Base-by-base conservation (phyloP, 345 rosid genomes). In the Laguncularia racemosa region DNA sequence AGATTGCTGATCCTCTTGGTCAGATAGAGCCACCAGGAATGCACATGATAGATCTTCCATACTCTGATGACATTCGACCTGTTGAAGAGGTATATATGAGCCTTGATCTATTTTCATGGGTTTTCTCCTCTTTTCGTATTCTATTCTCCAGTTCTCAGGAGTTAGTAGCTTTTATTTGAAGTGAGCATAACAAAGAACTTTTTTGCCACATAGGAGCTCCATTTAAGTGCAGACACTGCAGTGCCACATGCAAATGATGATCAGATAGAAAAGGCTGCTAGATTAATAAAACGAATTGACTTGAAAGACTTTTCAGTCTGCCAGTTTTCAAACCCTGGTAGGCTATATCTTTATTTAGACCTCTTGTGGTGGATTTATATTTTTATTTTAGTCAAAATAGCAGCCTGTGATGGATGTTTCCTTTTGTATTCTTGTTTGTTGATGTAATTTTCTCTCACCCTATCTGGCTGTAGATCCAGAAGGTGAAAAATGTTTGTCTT, bases 11-110 rank as follows among this genome's bases (percentile, higher is more conserved):
- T 59, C 80, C 71, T 54, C 89, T 81, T 72, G 88, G 83, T 58
- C 99, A 93, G 74, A 61, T 83, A 58, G 99, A 93, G 82, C 95
- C 91, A 57, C 95, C 96, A 3, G 99, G 97, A 77, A 86, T 93
- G 83, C 87, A 89, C 70, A 80, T 93, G 96, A 86, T 93, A 67
- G 82, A 74, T 75, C 99, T 93, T 55, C 99, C 99, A 38, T 93
- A 86, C 70, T 60, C 86, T 62, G 88, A 89, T 59, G 99, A 93
- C 73, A 69, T 93, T 67, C 83, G 99, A 79, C 77, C 76, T 19
- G 55, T 73, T 61, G 97, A 93, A 71, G 89, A 86, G 96, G 97
- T 78, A 80, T 70, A 81, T 62, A 26, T 60, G 20, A 9, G 44
- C 59, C 57, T 21, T 44, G 47, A 75, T 51, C 50, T 57, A 33